Evolutionary conservation across 1,139 yeast species (phyloP), one percentile per base, ranked within the genome.

Genomic region (Diutina siamensis): DNA sequence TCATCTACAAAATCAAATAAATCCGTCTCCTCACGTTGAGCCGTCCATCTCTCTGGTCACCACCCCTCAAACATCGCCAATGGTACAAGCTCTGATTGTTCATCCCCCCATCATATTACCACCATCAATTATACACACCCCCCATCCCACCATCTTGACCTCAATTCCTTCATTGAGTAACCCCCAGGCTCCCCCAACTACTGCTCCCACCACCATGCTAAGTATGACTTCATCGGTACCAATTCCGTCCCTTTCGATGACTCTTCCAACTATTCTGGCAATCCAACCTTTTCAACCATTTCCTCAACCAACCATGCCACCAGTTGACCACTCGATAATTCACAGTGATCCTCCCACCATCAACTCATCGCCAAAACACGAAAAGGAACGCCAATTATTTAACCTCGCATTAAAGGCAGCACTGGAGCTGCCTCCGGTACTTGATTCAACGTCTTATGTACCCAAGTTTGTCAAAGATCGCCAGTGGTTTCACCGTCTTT

Each of bases 401-500:
- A n/a, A 9, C 15, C 15, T 31, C 13, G 34, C 34, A n/a, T 7
- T n/a, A n/a, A 7, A n/a, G 15, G 42, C 42, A 3, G 42, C 42
- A 7, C 32, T 27, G 8, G 32, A 25, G 10, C 42, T 38, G 42
- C 42, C 32, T 5, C 32, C 21, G 21, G 42, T 38, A 20, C n/a
- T 38, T 2, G 32, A 22, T 3, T 17, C 19, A 1, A 8, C 13
- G 18, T 58, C 57, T 17, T 49, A 57, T 4, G 52, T 56, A 13
- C 65, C 67, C 4, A 56, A 56, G 38, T 67, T 67, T 49, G 60
- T 65, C 22, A 66, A 65, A 45, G 72, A 67, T 47, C 56, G 71
- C n/a, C 62, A 64, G 45, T 67, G 72, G 71, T 66, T 67, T 51
- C 65, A 61, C 48, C 64, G 60, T 46, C 57, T 66, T 44, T 57